phyloP scores from a whole-genome alignment of 768 basidiomycete genomes.

The Roridomyces roridus region DNA sequence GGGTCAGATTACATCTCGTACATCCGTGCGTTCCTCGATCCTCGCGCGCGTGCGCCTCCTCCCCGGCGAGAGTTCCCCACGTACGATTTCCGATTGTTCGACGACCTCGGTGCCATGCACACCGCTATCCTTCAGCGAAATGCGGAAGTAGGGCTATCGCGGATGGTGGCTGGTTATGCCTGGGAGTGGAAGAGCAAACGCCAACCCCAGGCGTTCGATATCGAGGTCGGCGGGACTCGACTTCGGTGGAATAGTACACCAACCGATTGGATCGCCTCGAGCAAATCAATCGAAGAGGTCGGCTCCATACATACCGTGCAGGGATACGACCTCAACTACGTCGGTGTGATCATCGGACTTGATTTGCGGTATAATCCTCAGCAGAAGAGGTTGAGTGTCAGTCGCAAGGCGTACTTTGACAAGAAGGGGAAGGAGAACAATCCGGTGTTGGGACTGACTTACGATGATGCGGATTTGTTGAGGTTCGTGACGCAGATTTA shows the following conservation, averaged over 20 bases:
- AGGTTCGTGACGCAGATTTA: conserved; percentile 18
- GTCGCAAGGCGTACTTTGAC: conserved; percentile 13
- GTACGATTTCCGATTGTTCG: conserved; percentile 14
- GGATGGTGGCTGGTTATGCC: conserved; percentile 18
- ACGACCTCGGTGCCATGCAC: conserved; percentile 15
- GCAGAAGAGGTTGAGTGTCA: conserved; percentile 11
- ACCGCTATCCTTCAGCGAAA: conserved; percentile 14
- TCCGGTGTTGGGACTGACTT: conserved; percentile 13
- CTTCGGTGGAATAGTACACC: conserved; percentile 16
- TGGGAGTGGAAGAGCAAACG: conserved; percentile 15
- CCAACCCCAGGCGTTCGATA: conserved; percentile 9
- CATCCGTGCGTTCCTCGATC: conserved; percentile 17
- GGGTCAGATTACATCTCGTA: conserved; percentile 18
- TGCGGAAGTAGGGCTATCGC: conserved; percentile 11
- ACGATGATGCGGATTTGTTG: conserved; percentile 16
- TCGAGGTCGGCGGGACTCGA: conserved; percentile 14
- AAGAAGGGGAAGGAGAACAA: conserved; percentile 18
- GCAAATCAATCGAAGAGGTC: conserved; percentile 16
- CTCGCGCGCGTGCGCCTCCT: conserved; percentile 4
- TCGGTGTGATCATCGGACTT: conserved; percentile 14
- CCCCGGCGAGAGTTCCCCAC: conserved; percentile 10
- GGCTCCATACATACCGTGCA: conserved; percentile 17
- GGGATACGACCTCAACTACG: conserved; percentile 18
- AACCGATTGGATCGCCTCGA: conserved; percentile 18
- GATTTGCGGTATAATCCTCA: conserved; percentile 13